Base-by-base conservation (phyloP, 139 green algal genomes). In the Gonium pectorale region DNA sequence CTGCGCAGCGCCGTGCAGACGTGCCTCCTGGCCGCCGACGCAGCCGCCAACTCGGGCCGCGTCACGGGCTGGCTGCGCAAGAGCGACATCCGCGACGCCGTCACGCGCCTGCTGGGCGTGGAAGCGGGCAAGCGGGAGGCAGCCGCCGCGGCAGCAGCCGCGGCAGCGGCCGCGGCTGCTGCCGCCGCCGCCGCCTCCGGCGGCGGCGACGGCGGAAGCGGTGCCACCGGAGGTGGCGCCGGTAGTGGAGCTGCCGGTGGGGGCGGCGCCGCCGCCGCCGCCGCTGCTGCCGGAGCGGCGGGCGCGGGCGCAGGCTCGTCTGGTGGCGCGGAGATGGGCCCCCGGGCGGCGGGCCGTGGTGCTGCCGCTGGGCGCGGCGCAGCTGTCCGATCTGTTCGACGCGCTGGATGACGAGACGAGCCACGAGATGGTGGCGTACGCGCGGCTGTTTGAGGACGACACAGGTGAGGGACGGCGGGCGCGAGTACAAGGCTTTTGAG, bases 1-100 rank as follows among this genome's bases (percentile, higher is more conserved):
- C 78, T 92, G 29, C 78, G 87, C 29, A 54, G 33, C 27, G 51
- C 40, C 9, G 51, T 88, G 29, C 51, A 85, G 52, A 77, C 90
- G 59, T 59, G 84, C 27, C 81, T 89, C 21, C 71, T 71, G 37
- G 59, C 46, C 22, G 26, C 51, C 8, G 79, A 84, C 60, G 41
- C 35, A 1, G 49, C 31, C 19, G 56, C 27, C 54, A 66, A 86
- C 67, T 26, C n/a, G 40, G 19, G 44, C 86, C 86, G 81, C 60
- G 63, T 86, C 35, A 92, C 88, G 24, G 88, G 88, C 46, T 92
- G 88, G 88, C 54, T 92, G 85, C 75, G 81, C 59, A 92, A 92
- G 63, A 69, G 68, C 33, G 85, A 90, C 43, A 79, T 92, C 26
- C 83, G 83, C 8, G 72, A 80, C 31, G 43, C 51, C 6, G 38